phyloP scores from a whole-genome alignment of 176 grass and related monocot genomes.

The Eragrostis curvula region DNA sequence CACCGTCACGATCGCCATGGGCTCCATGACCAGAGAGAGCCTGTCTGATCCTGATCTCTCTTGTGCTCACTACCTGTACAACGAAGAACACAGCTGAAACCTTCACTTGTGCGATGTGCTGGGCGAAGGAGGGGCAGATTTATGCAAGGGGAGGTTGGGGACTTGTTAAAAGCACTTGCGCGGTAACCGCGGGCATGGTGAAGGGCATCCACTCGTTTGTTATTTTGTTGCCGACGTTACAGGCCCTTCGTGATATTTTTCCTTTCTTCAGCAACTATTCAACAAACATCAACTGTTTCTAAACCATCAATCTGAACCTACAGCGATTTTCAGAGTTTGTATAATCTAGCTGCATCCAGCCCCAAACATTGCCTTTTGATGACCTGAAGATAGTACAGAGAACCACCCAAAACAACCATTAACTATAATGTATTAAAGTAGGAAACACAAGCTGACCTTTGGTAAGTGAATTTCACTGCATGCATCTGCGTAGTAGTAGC shows the following conservation, averaged over 20 bases:
- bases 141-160: not conserved
- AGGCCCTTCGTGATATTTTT: not conserved
- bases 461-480: not conserved
- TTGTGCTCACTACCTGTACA: too few relatives aligned
- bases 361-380: not conserved
- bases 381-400: not conserved
- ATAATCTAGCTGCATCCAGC: not conserved
- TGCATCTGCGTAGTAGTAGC: not conserved
- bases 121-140: not conserved
- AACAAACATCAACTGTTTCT: not conserved
- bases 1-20: slow-evolving; percentile 54
- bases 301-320: not conserved
- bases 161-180: not conserved
- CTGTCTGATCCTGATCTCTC: not conserved
- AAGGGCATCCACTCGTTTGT: not conserved
- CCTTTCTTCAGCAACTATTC: not conserved
- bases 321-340: not conserved
- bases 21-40: slow-evolving; percentile 29
- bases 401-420: too few relatives aligned
- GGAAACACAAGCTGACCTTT: not conserved
- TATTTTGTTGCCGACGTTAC: not conserved
- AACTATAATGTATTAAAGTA: not conserved
- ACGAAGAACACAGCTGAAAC: not conserved
- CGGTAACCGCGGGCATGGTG: slow-evolving; percentile 7
- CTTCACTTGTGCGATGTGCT: not conserved